Percentiles rank a stretch among this genome's conserved stretches.
Evolutionary conservation across 1,139 yeast species (phyloP).

Genomic region (Groenewaldozyma auringiensis): DNA sequence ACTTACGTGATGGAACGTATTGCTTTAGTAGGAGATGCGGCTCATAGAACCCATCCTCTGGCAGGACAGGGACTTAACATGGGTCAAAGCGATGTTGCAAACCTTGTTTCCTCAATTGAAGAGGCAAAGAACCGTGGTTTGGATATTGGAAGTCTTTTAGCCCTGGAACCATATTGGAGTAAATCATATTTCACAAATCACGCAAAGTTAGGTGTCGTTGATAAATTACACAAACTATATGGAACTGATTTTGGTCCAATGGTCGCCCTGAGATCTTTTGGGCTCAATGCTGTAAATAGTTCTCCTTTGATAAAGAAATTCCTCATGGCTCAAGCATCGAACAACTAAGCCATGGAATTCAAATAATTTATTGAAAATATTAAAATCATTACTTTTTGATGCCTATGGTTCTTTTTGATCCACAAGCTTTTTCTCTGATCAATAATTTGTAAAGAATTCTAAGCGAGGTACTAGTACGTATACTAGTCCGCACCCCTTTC

Average conservation of each 20-base stretch:
- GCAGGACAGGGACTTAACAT: conserved; percentile 98
- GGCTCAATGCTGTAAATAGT: conserved; percentile 60
- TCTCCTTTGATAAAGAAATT: conserved; percentile 54
- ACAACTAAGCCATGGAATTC: background rate
- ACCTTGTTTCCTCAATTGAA: conserved; percentile 62
- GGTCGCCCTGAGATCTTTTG: conserved; percentile 67
- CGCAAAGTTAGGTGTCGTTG: conserved; percentile 76
- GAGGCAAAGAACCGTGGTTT: conserved; percentile 67
- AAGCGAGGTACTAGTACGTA: no score
- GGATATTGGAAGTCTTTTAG: conserved; percentile 76
- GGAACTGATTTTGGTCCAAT: conserved; percentile 66
- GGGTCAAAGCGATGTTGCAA: conserved; percentile 93
- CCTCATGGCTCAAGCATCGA: conserved; percentile 44
- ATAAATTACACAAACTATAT: conserved; percentile 83
- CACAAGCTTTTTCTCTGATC: no score
- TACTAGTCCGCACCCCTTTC: no score
- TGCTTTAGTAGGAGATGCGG: conserved; percentile 95
- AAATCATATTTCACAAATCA: conserved; percentile 76
- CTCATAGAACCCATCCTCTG: conserved; percentile 93
- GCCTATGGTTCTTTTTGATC: no score
- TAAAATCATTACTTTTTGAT: no score
- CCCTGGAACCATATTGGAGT: conserved; percentile 79
- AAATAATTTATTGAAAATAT: no score
- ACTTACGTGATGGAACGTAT: conserved; percentile 74
- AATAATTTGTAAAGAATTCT: no score